These are phyloP conservation scores for Aspergillus incahuasiensis DNA, from an alignment of 495 filamentous ascomycete species.

Conservation along the genomic window DNA sequence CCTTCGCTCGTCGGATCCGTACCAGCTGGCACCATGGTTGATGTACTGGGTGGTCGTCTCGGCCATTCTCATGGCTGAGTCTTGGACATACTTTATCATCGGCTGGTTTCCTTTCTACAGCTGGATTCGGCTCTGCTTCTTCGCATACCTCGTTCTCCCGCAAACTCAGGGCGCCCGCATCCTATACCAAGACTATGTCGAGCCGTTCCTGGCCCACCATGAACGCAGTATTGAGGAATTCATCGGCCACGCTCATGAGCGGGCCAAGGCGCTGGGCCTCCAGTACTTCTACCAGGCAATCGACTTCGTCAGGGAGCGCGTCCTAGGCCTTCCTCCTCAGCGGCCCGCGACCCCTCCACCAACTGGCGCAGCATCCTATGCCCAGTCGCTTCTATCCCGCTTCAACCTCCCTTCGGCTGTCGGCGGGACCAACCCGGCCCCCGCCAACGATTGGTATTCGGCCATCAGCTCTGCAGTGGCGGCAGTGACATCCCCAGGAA, in stretches of 20 bases:
- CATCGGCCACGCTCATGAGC: constrained; percentile 77
- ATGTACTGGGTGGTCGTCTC: constrained; percentile 98
- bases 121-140: constrained; percentile 80
- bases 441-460: constrained; percentile 61
- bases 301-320: constrained; percentile 66
- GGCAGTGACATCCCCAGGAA: constrained; percentile 37
- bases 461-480: constrained; percentile 61
- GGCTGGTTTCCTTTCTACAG: constrained; percentile 93
- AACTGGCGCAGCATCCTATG: constrained; percentile 54
- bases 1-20: constrained; percentile 84
- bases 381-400: constrained; percentile 74
- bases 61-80: constrained; percentile 75
- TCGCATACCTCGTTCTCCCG: constrained; percentile 95
- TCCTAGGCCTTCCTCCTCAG: constrained; percentile 64
- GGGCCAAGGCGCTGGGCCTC: constrained; percentile 70
- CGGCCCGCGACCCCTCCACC: constrained; percentile 43
- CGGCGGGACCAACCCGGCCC: constrained; percentile 39
- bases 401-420: constrained; percentile 69
- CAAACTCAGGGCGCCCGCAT: constrained; percentile 86
- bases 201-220: constrained; percentile 84
- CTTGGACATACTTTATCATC: constrained; percentile 80
- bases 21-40: constrained; percentile 93
- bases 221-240: constrained; percentile 87
- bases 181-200: constrained; percentile 78
- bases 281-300: constrained; percentile 75